phyloP scores from a whole-genome alignment of 2,329 filamentous ascomycete genomes.

The Trichoderma citrinoviride region DNA sequence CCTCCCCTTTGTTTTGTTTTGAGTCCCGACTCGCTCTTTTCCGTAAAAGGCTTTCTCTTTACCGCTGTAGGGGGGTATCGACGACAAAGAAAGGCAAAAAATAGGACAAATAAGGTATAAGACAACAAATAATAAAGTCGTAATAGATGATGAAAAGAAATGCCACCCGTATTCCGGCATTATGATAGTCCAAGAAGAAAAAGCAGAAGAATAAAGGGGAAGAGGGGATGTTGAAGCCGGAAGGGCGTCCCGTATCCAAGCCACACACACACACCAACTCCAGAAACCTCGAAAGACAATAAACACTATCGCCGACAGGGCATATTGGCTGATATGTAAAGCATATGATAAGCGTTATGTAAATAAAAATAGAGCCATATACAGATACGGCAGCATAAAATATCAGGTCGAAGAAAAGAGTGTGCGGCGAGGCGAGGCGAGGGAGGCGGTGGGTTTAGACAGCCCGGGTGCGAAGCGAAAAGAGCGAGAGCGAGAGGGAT shows the following conservation, averaged over 20 bases:
- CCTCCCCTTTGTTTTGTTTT: not conserved
- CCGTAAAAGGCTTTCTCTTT: slow-evolving; percentile 25
- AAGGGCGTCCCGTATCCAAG: not conserved
- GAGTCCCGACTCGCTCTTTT: not conserved
- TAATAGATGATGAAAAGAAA: not conserved
- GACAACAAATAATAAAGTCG: not conserved
- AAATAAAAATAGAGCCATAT: slow-evolving; percentile 20
- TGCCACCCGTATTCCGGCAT: slow-evolving; percentile 1
- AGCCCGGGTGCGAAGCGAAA: slow-evolving; percentile 14
- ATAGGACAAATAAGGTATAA: not conserved
- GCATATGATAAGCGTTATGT: slow-evolving; percentile 27
- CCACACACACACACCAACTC: not conserved
- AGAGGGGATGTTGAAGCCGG: not conserved
- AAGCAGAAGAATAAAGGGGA: not conserved
- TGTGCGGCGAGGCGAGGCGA: not conserved
- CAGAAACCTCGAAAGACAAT: slow-evolving; percentile 29
- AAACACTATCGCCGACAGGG: slow-evolving; percentile 37
- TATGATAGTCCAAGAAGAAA: slow-evolving; percentile 6
- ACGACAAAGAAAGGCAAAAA: slow-evolving; percentile 20
- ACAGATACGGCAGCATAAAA: slow-evolving; percentile 13
- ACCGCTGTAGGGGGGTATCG: slow-evolving; percentile 26
- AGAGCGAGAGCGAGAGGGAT: not conserved
- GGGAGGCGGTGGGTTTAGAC: not conserved
- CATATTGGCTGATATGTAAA: slow-evolving; percentile 30
- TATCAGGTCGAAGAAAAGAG: not conserved